These are phyloP conservation scores for Parathielavia hyrcaniae DNA, from an alignment of 495 filamentous ascomycete genomes.

Conservation along the genomic window DNA sequence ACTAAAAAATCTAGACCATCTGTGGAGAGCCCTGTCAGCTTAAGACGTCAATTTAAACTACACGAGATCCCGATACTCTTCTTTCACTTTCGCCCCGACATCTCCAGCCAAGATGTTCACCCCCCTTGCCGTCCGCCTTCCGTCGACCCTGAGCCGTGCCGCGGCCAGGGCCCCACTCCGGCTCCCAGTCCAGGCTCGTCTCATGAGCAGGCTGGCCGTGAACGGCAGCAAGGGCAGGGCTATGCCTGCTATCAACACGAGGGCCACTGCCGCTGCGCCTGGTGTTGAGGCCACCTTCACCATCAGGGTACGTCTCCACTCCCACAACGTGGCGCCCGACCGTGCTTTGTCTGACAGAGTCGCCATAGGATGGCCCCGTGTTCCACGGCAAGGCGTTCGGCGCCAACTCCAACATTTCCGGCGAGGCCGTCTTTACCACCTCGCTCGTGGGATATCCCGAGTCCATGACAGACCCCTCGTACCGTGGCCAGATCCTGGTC, in stretches of 20 bases:
- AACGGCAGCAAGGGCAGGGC: constrained; percentile 59
- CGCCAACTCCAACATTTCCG: constrained; percentile 83
- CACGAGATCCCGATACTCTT: constrained; percentile 20
- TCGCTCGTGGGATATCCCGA: constrained; percentile 93
- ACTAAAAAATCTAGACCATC: constrained; percentile 63
- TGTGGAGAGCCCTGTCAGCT: constrained; percentile 79
- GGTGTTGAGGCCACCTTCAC: constrained; percentile 84
- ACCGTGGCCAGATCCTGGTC: constrained; percentile 96
- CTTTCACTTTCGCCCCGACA: constrained; percentile 21
- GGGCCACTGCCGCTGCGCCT: constrained; percentile 53
- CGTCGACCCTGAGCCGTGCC: constrained; percentile 39
- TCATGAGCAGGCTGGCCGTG: constrained; percentile 46
- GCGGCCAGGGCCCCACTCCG: constrained; percentile 31
- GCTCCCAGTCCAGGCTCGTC: constrained; percentile 43
- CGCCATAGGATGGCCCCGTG: constrained; percentile 68
- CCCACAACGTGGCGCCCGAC: neutral
- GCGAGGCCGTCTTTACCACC: constrained; percentile 93
- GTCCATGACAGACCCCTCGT: constrained; percentile 96
- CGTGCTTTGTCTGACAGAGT: constrained; percentile 6
- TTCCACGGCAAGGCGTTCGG: constrained; percentile 92
- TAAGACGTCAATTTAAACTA: constrained; percentile 28
- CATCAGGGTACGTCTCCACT: constrained; percentile 58
- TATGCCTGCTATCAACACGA: constrained; percentile 39
- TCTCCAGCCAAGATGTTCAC: constrained; percentile 56
- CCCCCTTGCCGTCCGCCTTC: constrained; percentile 54